Evolutionary conservation across 2,329 filamentous ascomycete species (phyloP), one percentile per base, ranked within the genome.

Genomic region (Phyllosticta capitalensis): DNA sequence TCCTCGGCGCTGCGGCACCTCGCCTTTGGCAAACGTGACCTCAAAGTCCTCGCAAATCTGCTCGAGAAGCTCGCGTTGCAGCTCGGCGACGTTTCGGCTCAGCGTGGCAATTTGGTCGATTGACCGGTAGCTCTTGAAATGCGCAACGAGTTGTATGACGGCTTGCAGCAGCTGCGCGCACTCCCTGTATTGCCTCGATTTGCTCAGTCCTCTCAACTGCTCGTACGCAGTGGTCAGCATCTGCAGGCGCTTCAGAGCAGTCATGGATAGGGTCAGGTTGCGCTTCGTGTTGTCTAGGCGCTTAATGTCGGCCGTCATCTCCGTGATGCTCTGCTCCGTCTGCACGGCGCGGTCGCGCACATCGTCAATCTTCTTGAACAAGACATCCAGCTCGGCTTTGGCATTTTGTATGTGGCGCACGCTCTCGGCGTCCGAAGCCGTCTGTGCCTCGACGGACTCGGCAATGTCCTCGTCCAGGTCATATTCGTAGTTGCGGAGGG

Each of bases 31-130:
- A 74, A 97, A 99, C 0, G 89, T 88, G 61, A 96, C 83, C 78
- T 99, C 94, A 70, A 99, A 99, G 74, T 99, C 94, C 75, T 97
- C 94, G 72, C 94, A 99, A n/a, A 99, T 88, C 74, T 99, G 94
- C 76, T 99, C 94, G 60, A 96, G 77, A 61, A 99, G 76, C 72
- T 96, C 92, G 62, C 92, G 81, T 76, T 99, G 94, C 64, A 99
- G 80, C 67, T 97, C 94, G 5, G 91, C 88, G 38, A 99, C 94
- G 67, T 95, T 95, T 56, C 90, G 85, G 70, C 90, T 95, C 63
- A 99, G 79, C 0, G 89, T 89, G 26, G 94, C 94, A 70, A 99
- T 97, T 79, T 99, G 94, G 71, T 97, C 92, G 66, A 99, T 97
- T 67, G 91, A 96, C 61, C 94, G 82, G 73, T 97, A 99, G 74